A percentile compares a stretch with the other conserved stretches of the same genome.
Conservation (phyloP, 108 stramenopile species). For the Craspedostauros australis region DNA sequence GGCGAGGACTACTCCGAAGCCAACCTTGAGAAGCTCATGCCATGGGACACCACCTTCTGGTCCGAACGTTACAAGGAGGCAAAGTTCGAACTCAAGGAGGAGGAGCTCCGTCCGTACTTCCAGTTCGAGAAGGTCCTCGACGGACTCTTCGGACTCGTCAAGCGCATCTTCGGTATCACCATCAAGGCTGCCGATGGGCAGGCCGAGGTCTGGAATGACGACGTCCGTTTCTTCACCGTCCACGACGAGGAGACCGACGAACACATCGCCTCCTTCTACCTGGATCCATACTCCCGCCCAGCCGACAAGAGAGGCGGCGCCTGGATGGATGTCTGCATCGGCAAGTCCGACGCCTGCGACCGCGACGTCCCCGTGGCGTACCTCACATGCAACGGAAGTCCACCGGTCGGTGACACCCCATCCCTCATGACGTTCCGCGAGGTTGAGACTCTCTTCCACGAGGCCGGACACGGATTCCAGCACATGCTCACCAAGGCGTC, state of each 20-base stretch:
- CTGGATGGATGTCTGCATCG: constrained; percentile 94
- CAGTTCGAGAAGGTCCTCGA: constrained; percentile 88
- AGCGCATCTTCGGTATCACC: constrained; percentile 86
- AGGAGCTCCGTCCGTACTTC: constrained; percentile 96
- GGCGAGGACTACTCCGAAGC: constrained; percentile 72
- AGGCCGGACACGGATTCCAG: constrained; percentile 92
- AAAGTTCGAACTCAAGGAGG: constrained; percentile 90
- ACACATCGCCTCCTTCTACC: constrained; percentile 93
- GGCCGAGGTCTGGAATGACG: constrained; percentile 93
- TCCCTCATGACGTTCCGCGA: constrained; percentile 98
- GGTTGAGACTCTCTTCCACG: constrained; percentile 98
- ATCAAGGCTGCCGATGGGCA: constrained; percentile 85
- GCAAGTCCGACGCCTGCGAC: constrained; percentile 74
- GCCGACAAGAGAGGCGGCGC: constrained; percentile 96
- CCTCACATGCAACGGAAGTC: constrained; percentile 98
- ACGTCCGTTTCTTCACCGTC: constrained; percentile 93
- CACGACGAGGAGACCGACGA: constrained; percentile 75
- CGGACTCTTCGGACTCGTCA: constrained; percentile 89
- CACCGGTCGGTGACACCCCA: constrained; percentile 91
- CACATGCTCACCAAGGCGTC: constrained; percentile 95
- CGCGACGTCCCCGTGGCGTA: constrained; percentile 93
- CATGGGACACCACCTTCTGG: constrained; percentile 92
- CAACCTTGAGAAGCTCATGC: constrained; percentile 67
- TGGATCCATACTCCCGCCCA: constrained; percentile 96
- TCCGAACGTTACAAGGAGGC: constrained; percentile 94